phyloP scores from a whole-genome alignment of 345 rosid genomes.

The Cardamine resedifolia region DNA sequence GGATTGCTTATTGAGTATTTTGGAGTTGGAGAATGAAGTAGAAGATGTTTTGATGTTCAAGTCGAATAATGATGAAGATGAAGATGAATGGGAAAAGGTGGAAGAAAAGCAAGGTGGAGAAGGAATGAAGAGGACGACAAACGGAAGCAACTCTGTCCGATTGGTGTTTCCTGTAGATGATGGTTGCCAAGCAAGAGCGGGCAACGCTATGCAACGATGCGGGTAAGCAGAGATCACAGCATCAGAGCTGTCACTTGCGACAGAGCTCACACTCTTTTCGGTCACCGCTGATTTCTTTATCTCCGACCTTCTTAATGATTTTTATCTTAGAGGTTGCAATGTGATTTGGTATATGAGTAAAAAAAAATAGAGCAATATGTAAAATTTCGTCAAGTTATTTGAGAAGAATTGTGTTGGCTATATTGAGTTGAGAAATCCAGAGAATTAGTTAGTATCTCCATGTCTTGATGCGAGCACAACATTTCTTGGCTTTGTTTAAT shows the following conservation, averaged over 20 bases:
- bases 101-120: background rate
- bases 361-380: no score
- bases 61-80: background rate
- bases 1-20: background rate
- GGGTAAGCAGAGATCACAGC: no score
- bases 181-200: background rate
- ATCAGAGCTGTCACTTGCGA: background rate
- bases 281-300: background rate
- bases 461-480: no score
- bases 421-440: background rate
- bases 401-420: background rate
- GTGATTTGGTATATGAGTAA: no score
- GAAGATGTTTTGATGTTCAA: background rate
- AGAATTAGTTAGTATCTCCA: no score
- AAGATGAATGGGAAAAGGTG: slow-evolving; percentile 2
- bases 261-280: background rate
- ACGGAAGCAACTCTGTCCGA: background rate
- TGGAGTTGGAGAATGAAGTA: background rate
- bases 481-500: no score
- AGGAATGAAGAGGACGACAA: background rate
- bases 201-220: no score
- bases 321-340: no score
- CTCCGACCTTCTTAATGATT: no score
- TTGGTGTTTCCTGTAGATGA: background rate
- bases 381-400: background rate